Base-by-base conservation (phyloP, 768 basidiomycete genomes). In the Boletus insuetus region DNA sequence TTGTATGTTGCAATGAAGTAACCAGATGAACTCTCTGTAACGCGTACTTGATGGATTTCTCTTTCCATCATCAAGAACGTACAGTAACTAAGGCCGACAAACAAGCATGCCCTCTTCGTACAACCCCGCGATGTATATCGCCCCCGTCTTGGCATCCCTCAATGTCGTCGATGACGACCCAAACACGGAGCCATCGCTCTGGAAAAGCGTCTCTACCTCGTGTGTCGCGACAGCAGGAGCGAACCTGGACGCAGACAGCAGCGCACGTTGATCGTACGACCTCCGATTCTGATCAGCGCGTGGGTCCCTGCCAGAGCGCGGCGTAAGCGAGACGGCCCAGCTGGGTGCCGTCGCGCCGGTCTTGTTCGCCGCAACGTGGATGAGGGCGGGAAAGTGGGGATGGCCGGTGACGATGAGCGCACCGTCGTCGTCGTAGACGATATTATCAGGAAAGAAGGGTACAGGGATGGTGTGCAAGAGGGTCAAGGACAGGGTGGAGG, bases 161-260 rank as follows among this genome's bases (percentile, higher is more conserved):
- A 87, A 54, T 1, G 74, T 79, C 9, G 84, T 84, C 9, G 77
- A 71, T 16, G 83, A 82, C 3, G 78, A 71, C 14, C 78, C 75
- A 61, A 86, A 86, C 6, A 78, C 77, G 4, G 76, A 73, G n/a
- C 88, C 87, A 56, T 84, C 75, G 60, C 88, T 89, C 71, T 87
- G 87, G 72, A 87, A 89, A n/a, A 90, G 58, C 0, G 88, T 87
- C 62, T 78, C 74, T 31, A 88, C 51, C 3, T 76, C 74, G 60
- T 79, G 73, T 2, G 71, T 72, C 11, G 56, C 58, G 26, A 72
- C 64, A 16, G 65, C 61, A 1, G 75, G 64, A 1, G 79, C 75
- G 44, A 79, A 76, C 43, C 64, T 65, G 52, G 66, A 74, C 35
- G 75, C 77, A 0, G 85, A 76, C 38, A 81, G 64, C 0, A 84